phyloP scores from a whole-genome alignment of 1,284 basidiomycete species.

The Rhodotorula sp. region DNA sequence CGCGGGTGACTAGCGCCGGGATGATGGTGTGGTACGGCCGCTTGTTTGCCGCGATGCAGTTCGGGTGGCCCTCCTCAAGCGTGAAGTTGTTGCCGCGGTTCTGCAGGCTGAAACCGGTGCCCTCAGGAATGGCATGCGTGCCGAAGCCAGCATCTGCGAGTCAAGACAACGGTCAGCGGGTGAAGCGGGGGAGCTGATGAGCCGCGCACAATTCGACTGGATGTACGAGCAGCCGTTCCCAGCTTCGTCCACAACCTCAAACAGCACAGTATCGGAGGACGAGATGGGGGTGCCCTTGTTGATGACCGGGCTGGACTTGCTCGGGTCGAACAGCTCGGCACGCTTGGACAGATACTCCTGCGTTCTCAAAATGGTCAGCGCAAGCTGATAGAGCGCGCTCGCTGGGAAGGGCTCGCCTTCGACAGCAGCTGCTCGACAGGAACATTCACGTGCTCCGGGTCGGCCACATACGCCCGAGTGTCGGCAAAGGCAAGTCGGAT shows the following conservation, averaged over 20 bases:
- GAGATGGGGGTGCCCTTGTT: constrained; percentile 76
- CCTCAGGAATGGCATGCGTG: constrained; percentile 74
- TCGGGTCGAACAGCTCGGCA: constrained; percentile 75
- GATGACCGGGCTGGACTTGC: constrained; percentile 64
- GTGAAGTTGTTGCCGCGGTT: constrained; percentile 87
- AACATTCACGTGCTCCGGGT: constrained; percentile 72
- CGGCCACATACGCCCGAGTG: constrained; percentile 81
- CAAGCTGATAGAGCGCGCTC: constrained; percentile 10
- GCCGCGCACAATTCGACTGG: constrained; percentile 61
- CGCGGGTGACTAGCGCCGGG: constrained; percentile 75
- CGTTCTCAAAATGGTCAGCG: not conserved
- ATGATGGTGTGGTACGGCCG: constrained; percentile 52
- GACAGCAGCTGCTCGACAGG: constrained; percentile 76
- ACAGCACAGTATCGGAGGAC: constrained; percentile 87
- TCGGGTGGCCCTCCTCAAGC: constrained; percentile 77
- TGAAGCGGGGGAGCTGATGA: not conserved
- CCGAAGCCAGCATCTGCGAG: constrained; percentile 55
- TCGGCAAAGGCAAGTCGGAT: constrained; percentile 58
- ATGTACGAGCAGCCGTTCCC: constrained; percentile 78
- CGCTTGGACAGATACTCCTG: constrained; percentile 77
- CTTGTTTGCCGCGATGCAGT: constrained; percentile 59
- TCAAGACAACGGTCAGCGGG: not conserved
- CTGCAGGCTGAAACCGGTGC: constrained; percentile 93
- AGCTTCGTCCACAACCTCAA: constrained; percentile 57
- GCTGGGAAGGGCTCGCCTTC: constrained; percentile 59